Base-by-base conservation (phyloP, 805 yeast species). In the Candida hispaniensis region DNA sequence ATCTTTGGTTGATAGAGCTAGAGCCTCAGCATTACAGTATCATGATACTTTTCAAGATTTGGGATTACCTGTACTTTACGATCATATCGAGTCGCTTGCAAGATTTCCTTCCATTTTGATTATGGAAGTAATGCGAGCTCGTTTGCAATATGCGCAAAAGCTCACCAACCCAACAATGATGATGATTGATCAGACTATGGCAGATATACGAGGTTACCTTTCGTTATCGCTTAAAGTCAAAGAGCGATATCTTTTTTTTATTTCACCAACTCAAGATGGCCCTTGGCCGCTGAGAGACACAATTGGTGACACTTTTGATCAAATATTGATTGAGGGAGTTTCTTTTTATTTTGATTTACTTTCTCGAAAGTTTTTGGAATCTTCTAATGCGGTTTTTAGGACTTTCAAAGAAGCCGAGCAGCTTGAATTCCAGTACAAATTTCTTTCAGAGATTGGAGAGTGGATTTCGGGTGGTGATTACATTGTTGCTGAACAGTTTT, bases 161-260 rank as follows among this genome's bases (percentile, higher is more conserved):
- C 58, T 88, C 30, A 72, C 69, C 34, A 79, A 78, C 47, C 94
- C 95, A 2, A 85, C 96, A 0, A 72, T 86, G 74, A 79, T 83
- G 85, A 81, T 83, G 76, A 81, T 91, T 46, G 98, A 91, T 55
- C 95, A 88, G 57, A 78, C 83, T 69, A 70, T 88, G 42, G 85
- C 73, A 28, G 94, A 83, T 52, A 79, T 88, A 52, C 75, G 75
- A 45, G 67, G 75, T 2, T 83, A 82, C 51, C 70, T 88, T 39
- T 67, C 71, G 30, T 61, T 85, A 19, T 86, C 94, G 0, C 64
- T 82, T 11, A 79, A 73, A 44, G 71, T 85, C 33, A 76, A 83
- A 51, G 71, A 70, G 39, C 73, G 82, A 0, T 68, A 78, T 29
- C 57, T 66, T 16, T 75, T 70, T 30, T 77, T 67, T 58, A 47